phyloP scores from a whole-genome alignment of 495 filamentous ascomycete species.

The Neurospora sp. region DNA sequence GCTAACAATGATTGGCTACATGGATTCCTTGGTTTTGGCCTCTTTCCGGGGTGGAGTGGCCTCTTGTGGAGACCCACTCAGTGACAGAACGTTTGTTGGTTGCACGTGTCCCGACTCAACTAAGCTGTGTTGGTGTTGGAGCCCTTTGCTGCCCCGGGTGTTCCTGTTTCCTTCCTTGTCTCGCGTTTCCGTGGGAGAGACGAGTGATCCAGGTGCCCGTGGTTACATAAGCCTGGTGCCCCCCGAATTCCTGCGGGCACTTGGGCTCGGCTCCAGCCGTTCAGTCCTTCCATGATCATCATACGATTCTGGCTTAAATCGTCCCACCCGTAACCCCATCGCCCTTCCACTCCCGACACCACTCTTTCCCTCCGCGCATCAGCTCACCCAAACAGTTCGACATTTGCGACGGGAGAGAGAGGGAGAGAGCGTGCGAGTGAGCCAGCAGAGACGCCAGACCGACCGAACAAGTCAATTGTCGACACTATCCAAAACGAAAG shows the following conservation, averaged over 20 bases:
- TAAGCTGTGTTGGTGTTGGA: neutral
- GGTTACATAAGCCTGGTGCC: neutral
- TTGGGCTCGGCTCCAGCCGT: slow-evolving; percentile 10
- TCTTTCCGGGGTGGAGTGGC: neutral
- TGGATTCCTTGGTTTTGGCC: neutral
- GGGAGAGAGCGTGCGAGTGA: neutral
- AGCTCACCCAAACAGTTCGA: neutral
- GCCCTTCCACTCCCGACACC: neutral
- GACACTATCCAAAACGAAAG: neutral
- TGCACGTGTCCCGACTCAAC: neutral
- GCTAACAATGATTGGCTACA: neutral
- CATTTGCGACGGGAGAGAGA: neutral
- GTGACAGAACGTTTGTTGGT: neutral
- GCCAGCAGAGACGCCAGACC: neutral
- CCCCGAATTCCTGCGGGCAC: neutral
- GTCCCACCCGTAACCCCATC: slow-evolving; percentile 20
- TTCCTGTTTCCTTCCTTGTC: neutral
- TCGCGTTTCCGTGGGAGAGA: neutral
- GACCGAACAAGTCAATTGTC: neutral
- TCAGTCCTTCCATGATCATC: slow-evolving; percentile 5
- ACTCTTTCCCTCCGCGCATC: neutral
- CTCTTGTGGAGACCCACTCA: neutral
- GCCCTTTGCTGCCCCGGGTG: neutral
- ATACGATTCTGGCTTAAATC: slow-evolving; percentile 22
- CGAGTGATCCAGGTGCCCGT: neutral